These are phyloP conservation scores for Colletotrichum noveboracense DNA, from an alignment of 2,329 filamentous ascomycete species.

Conservation along the genomic window DNA sequence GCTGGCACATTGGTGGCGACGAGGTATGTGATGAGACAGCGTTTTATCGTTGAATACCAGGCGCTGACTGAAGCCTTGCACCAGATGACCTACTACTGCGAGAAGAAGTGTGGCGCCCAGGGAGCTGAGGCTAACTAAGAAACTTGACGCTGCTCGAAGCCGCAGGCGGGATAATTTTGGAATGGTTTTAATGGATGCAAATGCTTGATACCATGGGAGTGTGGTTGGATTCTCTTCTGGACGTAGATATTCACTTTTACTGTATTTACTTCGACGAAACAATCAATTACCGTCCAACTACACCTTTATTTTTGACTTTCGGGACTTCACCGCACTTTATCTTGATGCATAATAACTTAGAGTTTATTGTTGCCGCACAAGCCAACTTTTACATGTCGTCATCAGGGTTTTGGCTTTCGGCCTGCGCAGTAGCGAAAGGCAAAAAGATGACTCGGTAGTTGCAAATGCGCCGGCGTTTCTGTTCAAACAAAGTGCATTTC, in stretches of 20 bases:
- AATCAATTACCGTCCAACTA: not conserved
- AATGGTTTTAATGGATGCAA: not conserved
- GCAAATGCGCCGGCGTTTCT: not conserved
- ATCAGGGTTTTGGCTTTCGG: not conserved
- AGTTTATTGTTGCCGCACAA: not conserved
- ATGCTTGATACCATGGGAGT: not conserved
- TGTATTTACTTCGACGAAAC: not conserved
- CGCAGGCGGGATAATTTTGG: not conserved
- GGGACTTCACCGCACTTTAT: not conserved
- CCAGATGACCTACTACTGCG: constrained; percentile 23
- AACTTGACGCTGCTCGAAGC: not conserved
- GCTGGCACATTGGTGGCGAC: constrained; percentile 22
- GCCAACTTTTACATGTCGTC: not conserved
- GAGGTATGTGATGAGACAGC: not conserved
- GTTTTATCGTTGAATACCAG: not conserved
- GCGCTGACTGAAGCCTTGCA: not conserved
- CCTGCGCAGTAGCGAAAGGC: not conserved
- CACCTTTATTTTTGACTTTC: not conserved
- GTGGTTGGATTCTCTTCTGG: not conserved
- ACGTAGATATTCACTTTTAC: not conserved
- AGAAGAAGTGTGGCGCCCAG: constrained; percentile 21
- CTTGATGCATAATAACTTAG: not conserved
- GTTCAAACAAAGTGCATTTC: not conserved
- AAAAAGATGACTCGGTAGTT: not conserved
- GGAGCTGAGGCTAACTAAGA: constrained; percentile 18